Base-by-base conservation (phyloP, 1,139 yeast species). In the Hemisphaericaspora subhashii region DNA sequence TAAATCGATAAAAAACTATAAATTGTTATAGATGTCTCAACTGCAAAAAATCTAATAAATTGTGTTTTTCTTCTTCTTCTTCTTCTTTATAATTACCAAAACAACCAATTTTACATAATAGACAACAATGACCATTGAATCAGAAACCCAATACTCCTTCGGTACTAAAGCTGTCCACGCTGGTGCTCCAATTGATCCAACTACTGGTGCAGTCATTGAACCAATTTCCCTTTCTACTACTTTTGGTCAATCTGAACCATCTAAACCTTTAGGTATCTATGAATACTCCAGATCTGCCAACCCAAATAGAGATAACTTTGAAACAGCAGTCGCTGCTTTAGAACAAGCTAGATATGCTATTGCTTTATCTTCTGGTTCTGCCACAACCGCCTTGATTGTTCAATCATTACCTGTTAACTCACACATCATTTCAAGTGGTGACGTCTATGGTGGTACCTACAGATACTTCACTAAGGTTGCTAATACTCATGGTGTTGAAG, bases 401-500 rank as follows among this genome's bases (percentile, higher is more conserved):
- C 95, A 86, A 64, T 75, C 86, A 31, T 70, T 87, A 54, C 83
- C 88, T 34, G 74, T 78, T 49, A 84, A 83, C 41, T 73, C 86
- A 39, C 95, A 86, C 56, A 84, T 85, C 37, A 73, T 87, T 39
- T 81, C 92, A 38, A 82, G 87, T 54, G 92, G 88, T 52, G 96
- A 88, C 56, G 95, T 88, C 36, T 88, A 88, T 64, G 96, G 96
- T 48, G 96, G 96, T 56, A 87, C 96, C 45, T 94, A 87, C 70
- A 77, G 96, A 64, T 87, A 86, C 68, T 86, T 87, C 74, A 84
- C 95, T 59, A 77, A 84, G 63, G 95, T 87, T 37, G 95, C 92
- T 45, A 72, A 72, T 58, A 77, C 87, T 39, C 95, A 86, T 58
- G 92, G 92, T 41, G 86, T 86, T 39, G 74, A 71, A 42, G 79